Conservation (phyloP, 306 rosid species). For the Fragaria ananassa region DNA sequence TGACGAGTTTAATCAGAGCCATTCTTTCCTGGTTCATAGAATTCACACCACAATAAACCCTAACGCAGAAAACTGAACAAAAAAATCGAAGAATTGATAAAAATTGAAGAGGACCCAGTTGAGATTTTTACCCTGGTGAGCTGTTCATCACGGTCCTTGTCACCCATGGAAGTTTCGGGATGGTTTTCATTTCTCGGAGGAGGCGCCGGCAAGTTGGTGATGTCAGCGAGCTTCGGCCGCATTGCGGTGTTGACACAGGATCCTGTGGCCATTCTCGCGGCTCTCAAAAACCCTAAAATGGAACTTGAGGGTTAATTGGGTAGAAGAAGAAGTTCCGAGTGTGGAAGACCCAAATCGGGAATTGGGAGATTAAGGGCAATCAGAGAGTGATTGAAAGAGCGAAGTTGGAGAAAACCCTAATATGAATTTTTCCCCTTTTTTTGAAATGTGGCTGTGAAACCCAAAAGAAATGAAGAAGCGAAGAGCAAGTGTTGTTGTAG, state of each 20-base stretch:
- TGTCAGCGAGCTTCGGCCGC: slow-evolving; percentile 74
- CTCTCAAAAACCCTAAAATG: slow-evolving; percentile 13
- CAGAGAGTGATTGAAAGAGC: background rate
- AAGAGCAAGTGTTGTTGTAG: background rate
- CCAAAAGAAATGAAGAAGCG: background rate
- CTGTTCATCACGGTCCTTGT: slow-evolving; percentile 48
- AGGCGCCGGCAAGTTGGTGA: slow-evolving; percentile 50
- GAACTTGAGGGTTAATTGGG: slow-evolving; percentile 10
- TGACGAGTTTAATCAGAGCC: slow-evolving; percentile 46
- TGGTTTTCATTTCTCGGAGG: slow-evolving; percentile 28
- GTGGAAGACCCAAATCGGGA: background rate
- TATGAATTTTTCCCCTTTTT: background rate
- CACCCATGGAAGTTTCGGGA: slow-evolving; percentile 13
- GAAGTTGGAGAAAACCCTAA: slow-evolving; percentile 4
- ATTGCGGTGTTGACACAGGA: slow-evolving; percentile 51
- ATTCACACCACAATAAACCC: slow-evolving; percentile 1
- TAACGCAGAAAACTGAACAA: background rate
- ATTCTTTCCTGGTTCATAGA: slow-evolving; percentile 58
- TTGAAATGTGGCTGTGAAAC: background rate
- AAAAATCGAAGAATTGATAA: background rate
- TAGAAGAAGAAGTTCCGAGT: background rate
- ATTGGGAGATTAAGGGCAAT: background rate
- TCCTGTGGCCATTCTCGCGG: slow-evolving; percentile 50
- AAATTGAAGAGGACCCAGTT: background rate
- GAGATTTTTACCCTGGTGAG: slow-evolving; percentile 49